Evolutionary conservation across 2,329 filamentous ascomycete genomes (phyloP), one percentile per base, ranked within the genome.

Genomic region (Botrytis porri): DNA sequence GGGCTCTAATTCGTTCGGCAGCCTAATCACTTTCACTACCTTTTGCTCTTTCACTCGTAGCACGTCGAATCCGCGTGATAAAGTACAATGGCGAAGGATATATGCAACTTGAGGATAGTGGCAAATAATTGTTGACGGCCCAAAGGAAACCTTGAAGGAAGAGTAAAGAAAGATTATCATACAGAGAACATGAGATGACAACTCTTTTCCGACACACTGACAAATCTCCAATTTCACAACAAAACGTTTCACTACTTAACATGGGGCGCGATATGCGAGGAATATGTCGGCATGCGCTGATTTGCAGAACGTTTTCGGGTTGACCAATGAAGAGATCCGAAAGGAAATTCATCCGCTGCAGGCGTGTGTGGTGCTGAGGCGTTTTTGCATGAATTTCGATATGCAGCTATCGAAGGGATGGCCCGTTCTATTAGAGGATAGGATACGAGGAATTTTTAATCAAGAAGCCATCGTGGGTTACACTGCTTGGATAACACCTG

Each of bases 381-480:
- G 41, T 57, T 65, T 51, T 65, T 75, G 77, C 77, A 79, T 79
- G 75, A 77, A 77, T 78, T 70, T 76, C 73, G 65, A 73, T 64
- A 57, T 66, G 70, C 70, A 59, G 70, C 43, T 66, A 10, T 35
- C n/a, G 35, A n/a, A 57, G 65, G 65, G 35, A 54, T 67, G 16
- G 64, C 35, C 45, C 45, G 45, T 37, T 67, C 64, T 69, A 57
- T 69, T 41, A 69, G 65, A 69, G 65, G 65, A 57, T 57, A 57
- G 22, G 48, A 69, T 57, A 69, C 65, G 48, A 69, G 65, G 25
- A 48, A 20, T 48, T 51, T 25, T 43, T 41, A 32, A 67, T 57
- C 65, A 57, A 57, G 48, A 69, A 57, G 39, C 51, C 65, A 43
- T 69, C 65, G 35, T 37, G 35, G 51, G 65, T 59, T 69, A 43